Percentiles rank a stretch among this genome's conserved stretches.
These are phyloP conservation scores for Bacidia gigantensis DNA, from an alignment of 495 filamentous ascomycete genomes.

Conservation along the genomic window DNA sequence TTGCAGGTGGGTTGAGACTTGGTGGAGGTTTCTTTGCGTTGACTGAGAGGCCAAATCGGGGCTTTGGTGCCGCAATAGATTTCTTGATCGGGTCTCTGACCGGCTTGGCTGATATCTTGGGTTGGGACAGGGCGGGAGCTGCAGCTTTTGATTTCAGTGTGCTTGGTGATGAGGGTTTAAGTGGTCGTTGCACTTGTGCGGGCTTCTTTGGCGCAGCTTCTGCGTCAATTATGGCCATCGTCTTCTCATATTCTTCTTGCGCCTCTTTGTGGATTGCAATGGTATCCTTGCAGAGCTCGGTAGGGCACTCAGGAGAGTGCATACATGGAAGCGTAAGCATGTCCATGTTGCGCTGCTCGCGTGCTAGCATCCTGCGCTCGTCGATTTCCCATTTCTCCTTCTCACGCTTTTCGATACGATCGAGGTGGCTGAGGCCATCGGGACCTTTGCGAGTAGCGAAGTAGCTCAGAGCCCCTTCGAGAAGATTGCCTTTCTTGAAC, in stretches of 20 bases:
- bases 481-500: constrained; percentile 11
- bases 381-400: constrained; percentile 6
- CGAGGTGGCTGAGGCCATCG: constrained; percentile 16
- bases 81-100: constrained; percentile 23
- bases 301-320: constrained; percentile 15
- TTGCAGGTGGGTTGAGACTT: neutral
- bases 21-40: constrained; percentile 25
- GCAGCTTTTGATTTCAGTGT: constrained; percentile 40
- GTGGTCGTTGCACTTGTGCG: constrained; percentile 14
- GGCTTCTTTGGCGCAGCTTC: constrained; percentile 43
- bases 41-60: constrained; percentile 23
- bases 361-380: constrained; percentile 12
- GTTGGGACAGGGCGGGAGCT: constrained; percentile 38
- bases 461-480: constrained; percentile 15
- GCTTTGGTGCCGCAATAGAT: constrained; percentile 28
- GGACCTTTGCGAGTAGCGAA: constrained; percentile 20
- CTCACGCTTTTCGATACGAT: constrained; percentile 12
- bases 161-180: constrained; percentile 18
- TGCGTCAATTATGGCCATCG: constrained; percentile 51
- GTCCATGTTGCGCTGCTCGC: constrained; percentile 11
- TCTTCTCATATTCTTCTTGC: constrained; percentile 36
- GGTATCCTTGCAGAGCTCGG: constrained; percentile 14
- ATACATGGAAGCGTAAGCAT: constrained; percentile 9
- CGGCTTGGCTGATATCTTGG: constrained; percentile 19
- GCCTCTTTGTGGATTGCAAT: constrained; percentile 11